Base-by-base conservation (phyloP, 2,329 filamentous ascomycete species). In the Penicillium digitatum region DNA sequence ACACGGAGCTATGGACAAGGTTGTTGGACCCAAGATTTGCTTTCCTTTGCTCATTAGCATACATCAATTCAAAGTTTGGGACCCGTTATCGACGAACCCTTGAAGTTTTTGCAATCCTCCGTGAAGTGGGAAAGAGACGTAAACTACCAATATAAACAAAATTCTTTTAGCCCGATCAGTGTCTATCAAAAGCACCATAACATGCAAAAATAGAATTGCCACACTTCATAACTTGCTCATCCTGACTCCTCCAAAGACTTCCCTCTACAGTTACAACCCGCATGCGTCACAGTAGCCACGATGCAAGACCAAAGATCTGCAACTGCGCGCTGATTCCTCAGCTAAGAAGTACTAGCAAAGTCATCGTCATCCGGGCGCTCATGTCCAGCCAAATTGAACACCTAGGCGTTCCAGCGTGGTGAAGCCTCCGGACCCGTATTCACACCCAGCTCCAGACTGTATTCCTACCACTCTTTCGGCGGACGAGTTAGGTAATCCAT, bases 351-450 rank as follows among this genome's bases (percentile, higher is more conserved):
- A 16, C 62, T 66, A 10, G 63, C 68, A 22, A 62, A 60, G 45
- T 72, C 67, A 48, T 67, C 66, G 2, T 62, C 60, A 37, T 71
- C 65, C 1, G 75, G 75, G 5, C 76, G 70, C 55, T 78, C 76
- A 58, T 78, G 78, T 4, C 75, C 76, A 5, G 74, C 74, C 43
- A 78, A 58, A 22, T 72, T 69, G 22, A 77, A 55, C 3, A 72
- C 59, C 7, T 58, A 57, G n/a, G 65, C 59, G 32, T 55, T 34
- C 8, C 48, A 50, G 16, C 44, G 48, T 6, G 50, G 24, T 22
- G 47, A 32, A 14, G 42, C n/a, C 31, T 43, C 47, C 8, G 49
- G 40, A n/a, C 54, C 60, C n/a, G 52, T 62, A 16, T 63, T 54
- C 10, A 62, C 45, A 14, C 67, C 61, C 3, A 72, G 31, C 44